Evolutionary conservation across 2,329 filamentous ascomycete species (phyloP).

Genomic region (Colletotrichum liaoningense): DNA sequence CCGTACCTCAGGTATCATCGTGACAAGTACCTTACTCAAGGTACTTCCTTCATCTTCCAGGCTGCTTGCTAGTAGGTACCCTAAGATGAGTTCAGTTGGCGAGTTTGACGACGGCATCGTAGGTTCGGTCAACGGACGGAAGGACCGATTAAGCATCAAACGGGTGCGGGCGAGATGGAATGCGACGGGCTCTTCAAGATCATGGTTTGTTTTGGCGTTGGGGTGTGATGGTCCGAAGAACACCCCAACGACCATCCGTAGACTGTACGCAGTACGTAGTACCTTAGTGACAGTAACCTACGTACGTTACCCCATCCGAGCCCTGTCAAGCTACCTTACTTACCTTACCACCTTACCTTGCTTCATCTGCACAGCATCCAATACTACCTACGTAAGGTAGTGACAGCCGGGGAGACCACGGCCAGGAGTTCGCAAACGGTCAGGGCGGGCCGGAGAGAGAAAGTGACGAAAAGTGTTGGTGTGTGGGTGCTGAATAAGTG

Average conservation of each 20-base stretch:
- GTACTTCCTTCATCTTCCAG: too few species aligned
- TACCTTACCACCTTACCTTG: neutral
- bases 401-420: neutral
- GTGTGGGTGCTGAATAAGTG: conserved; percentile 27
- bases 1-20: too few species aligned
- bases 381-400: neutral
- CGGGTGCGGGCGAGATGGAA: neutral
- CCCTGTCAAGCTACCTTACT: neutral
- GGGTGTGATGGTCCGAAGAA: conserved; percentile 8
- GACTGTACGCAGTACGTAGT: too few species aligned
- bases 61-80: too few species aligned
- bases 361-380: neutral
- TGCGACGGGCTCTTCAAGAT: conserved; percentile 13
- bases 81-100: too few species aligned
- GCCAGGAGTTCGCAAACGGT: neutral
- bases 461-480: neutral
- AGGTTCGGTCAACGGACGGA: neutral
- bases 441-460: neutral
- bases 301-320: neutral
- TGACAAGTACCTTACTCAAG: too few species aligned
- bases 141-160: neutral
- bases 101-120: neutral
- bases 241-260: neutral
- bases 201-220: conserved; percentile 1
- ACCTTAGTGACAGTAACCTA: too few species aligned